A percentile compares a stretch with the other conserved stretches of the same genome.
Conservation (phyloP, 257 asterid genomes). For the Paraleonurus japonicus region DNA sequence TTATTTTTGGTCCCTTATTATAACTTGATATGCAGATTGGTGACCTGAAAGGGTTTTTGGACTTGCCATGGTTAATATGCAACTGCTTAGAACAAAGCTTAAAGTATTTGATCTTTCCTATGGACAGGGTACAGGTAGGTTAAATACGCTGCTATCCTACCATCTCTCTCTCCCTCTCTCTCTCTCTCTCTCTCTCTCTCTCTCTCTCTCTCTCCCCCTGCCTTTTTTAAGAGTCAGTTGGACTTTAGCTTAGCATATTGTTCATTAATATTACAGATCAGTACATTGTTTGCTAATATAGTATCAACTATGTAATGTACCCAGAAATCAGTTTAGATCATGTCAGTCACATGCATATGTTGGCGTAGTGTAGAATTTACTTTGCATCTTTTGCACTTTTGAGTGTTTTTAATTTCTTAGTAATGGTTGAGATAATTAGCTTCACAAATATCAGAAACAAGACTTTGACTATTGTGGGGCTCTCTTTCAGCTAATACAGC, state of each 20-base stretch:
- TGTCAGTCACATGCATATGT: constrained; percentile 4
- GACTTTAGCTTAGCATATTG: neutral
- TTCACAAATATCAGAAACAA: constrained; percentile 1
- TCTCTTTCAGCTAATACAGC: constrained; percentile 88
- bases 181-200: neutral
- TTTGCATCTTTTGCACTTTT: neutral
- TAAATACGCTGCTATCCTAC: constrained; percentile 13
- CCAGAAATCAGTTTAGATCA: neutral
- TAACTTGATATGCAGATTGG: constrained; percentile 67
- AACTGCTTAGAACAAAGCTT: constrained; percentile 66
- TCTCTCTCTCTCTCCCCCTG: neutral
- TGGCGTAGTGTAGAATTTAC: neutral
- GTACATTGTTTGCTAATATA: neutral
- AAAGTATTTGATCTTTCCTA: constrained; percentile 72
- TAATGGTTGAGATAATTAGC: neutral
- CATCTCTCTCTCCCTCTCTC: neutral
- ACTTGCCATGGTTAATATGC: constrained; percentile 63
- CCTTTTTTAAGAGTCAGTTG: neutral
- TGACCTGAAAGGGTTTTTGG: constrained; percentile 91
- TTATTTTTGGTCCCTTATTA: neutral
- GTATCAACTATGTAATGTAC: neutral
- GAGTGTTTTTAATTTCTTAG: neutral
- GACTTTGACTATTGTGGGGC: constrained; percentile 20
- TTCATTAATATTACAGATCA: neutral
- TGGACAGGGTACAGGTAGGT: constrained; percentile 80